Percentiles rank a stretch among this genome's conserved stretches.
Conservation (phyloP, 768 basidiomycete genomes). For the Macrocybe gigantea region DNA sequence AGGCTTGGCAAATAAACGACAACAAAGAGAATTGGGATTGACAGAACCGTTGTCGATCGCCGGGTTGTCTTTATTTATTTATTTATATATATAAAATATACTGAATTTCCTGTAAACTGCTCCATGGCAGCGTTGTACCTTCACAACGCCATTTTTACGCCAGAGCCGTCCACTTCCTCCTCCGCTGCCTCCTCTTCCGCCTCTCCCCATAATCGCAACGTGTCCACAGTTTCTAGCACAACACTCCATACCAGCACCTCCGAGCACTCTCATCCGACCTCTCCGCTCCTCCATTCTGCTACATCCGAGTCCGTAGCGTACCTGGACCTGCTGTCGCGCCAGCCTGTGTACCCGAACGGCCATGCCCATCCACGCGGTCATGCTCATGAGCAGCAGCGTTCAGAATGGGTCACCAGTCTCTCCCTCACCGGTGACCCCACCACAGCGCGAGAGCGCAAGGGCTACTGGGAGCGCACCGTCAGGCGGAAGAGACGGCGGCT, state of each 20-base stretch:
- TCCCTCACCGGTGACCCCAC: slow-evolving; percentile 20
- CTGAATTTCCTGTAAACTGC: slow-evolving; percentile 13
- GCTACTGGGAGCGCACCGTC: slow-evolving; percentile 15
- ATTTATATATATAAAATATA: too few relatives aligned
- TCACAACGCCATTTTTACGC: slow-evolving; percentile 46
- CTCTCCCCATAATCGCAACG: slow-evolving; percentile 38
- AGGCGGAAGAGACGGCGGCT: slow-evolving; percentile 23
- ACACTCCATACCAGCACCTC: slow-evolving; percentile 33
- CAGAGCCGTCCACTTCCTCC: slow-evolving; percentile 21
- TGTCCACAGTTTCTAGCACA: slow-evolving; percentile 29
- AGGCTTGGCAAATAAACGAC: too few relatives aligned
- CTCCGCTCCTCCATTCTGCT: slow-evolving; percentile 32
- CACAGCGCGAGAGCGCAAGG: slow-evolving; percentile 21
- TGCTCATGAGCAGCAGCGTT: slow-evolving; percentile 3
- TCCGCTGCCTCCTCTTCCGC: slow-evolving; percentile 17
- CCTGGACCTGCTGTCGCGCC: slow-evolving; percentile 25
- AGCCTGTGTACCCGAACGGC: slow-evolving; percentile 21
- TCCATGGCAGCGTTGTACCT: slow-evolving; percentile 56
- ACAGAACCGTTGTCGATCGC: too few relatives aligned
- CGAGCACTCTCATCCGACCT: slow-evolving; percentile 34
- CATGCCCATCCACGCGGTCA: too few relatives aligned
- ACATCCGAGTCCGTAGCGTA: slow-evolving; percentile 24
- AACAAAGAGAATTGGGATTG: too few relatives aligned
- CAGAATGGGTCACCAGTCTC: slow-evolving; percentile 21
- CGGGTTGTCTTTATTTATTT: too few relatives aligned